Base-by-base conservation (phyloP, 1,284 basidiomycete species). In the Polyporus tsugae region DNA sequence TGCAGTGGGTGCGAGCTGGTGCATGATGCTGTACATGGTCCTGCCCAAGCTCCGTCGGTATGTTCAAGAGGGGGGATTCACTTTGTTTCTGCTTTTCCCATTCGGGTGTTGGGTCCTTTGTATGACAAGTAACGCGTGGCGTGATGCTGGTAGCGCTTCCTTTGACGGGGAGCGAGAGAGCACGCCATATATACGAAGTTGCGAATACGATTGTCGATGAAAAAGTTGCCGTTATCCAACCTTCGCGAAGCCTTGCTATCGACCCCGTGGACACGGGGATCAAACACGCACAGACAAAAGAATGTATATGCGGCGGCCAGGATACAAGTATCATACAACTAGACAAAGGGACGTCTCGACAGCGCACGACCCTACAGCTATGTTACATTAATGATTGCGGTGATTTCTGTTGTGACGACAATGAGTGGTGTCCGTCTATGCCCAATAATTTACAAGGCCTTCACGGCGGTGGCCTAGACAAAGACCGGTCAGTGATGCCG, bases 361-460 rank as follows among this genome's bases (percentile, higher is more conserved):
- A 36, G 17, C 22, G 19, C 55, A 38, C 36, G n/a, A 36, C 25
- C n/a, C 33, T 62, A 62, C 60, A 49, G 60, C 59, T 60, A 62
- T 62, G 42, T 46, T 62, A 62, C 60, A 62, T 55, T 42, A n/a
- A 62, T 64, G 52, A 42, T 64, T 63, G 65, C 35, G 2, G 58
- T 60, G 59, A 13, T 42, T 53, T 39, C 22, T n/a, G 60, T 57
- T 66, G 58, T 49, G 60, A 58, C 52, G 42, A 53, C 60, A 52
- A 59, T 58, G 41, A 35, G 25, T 7, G 39, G 39, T 36, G 60
- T 62, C 60, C 60, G 33, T 68, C 53, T 62, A 64, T 63, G 42
- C 59, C 59, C 60, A 55, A 67, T 67, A 67, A 70, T 15, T 72
- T 67, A 72, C n/a, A 61, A 60, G 41, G 46, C 39, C 63, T 67